Evolutionary conservation across 495 filamentous ascomycete species (phyloP), one percentile per base, ranked within the genome.

Genomic region (Delitschia confertaspora): DNA sequence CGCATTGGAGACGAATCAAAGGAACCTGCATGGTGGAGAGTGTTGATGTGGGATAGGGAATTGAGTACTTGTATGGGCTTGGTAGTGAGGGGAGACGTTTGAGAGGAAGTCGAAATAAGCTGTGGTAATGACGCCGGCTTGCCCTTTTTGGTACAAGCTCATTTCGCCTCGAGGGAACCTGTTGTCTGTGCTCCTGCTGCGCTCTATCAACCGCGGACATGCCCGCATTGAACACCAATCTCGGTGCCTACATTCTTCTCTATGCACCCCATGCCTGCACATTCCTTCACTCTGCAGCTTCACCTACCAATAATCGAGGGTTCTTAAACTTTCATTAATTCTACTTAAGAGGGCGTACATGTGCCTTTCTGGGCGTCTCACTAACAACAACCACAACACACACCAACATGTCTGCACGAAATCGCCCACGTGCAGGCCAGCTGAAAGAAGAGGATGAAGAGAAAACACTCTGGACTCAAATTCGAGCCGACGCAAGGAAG

Each of bases 1-100:
- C 89, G 69, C 91, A 95, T 66, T 93, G 86, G 55, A 98, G 78
- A 38, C 86, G 79, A 62, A 94, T 78, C 33, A 98, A 69, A 56
- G 91, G 91, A 33, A 93, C 67, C 66, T 83, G 78, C 74, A 88
- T 83, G 46, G 64, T 79, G 58, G 47, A 27, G 14, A 20, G 6
- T n/a, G n/a, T n/a, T n/a, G n/a, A n/a, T n/a, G n/a, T n/a, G n/a
- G n/a, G n/a, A n/a, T n/a, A n/a, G 29, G 6, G 16, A 14, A 31
- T 3, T 31, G 29, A n/a, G n/a, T n/a, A n/a, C n/a, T n/a, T n/a
- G n/a, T n/a, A n/a, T 35, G 35, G 17, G n/a, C 4, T 4, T 19
- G 2, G 26, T 23, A 19, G 35, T 38, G 19, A 38, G 19, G 9
- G 36, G 22, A n/a, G 16, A 39, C 17, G 19, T 8, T 10, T 13